A percentile compares a stretch with the other conserved stretches of the same genome.
These are phyloP conservation scores for Stephania japonica DNA, from an alignment of 164 flowering plant species.

Conservation along the genomic window DNA sequence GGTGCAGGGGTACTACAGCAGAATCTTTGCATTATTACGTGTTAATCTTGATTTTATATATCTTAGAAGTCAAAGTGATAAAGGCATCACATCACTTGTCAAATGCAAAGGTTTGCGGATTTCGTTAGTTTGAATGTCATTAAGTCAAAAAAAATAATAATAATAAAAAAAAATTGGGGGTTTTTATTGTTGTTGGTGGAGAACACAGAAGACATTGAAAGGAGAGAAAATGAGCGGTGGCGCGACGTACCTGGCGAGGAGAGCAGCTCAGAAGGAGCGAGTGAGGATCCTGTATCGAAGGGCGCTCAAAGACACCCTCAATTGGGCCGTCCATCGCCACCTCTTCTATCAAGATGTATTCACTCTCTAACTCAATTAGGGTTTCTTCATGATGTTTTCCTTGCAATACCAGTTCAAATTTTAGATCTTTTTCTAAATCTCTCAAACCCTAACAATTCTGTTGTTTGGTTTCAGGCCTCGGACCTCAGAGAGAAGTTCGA, in stretches of 20 bases:
- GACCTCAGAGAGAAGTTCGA: conserved; percentile 73
- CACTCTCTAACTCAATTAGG: neutral
- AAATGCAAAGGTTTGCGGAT: too few species aligned
- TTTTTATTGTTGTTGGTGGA: too few species aligned
- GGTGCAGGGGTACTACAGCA: too few species aligned
- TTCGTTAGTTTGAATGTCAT: too few species aligned
- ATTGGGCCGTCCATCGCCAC: conserved; percentile 99
- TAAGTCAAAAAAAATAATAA: too few species aligned
- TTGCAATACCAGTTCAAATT: neutral
- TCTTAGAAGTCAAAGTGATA: too few species aligned
- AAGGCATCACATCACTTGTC: too few species aligned
- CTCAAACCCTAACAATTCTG: neutral
- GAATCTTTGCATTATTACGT: too few species aligned
- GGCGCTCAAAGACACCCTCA: conserved; percentile 87
- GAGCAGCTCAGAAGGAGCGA: conserved; percentile 95
- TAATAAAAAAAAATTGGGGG: too few species aligned
- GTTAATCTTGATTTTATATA: too few species aligned
- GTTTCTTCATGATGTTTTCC: neutral
- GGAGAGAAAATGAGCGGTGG: conserved; percentile 39
- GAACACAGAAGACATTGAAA: neutral
- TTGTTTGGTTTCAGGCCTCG: conserved; percentile 53
- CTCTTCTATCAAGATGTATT: conserved; percentile 81
- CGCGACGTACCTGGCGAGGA: conserved; percentile 54
- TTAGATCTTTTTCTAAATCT: neutral
- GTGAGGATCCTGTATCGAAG: conserved; percentile 86